Evolutionary conservation across 352 stramenopile species (phyloP), one percentile per base, ranked within the genome.

Genomic region (Globisporangium middletonii): DNA sequence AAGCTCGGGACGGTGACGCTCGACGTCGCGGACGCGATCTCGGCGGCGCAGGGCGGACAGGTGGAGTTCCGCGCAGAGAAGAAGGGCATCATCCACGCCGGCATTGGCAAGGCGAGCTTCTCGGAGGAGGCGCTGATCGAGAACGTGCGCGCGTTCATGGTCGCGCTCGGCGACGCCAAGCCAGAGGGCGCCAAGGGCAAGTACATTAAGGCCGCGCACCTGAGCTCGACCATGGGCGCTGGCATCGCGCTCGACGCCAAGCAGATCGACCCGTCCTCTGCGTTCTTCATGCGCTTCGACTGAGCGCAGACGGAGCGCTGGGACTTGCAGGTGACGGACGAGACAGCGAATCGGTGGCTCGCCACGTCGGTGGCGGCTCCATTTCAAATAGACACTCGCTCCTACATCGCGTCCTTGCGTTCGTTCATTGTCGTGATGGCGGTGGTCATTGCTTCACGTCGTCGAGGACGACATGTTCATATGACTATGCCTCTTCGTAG

Each of bases 1-100:
- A 99, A 99, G 86, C 73, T 98, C 16, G 95, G 95, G 27, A 99
- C 96, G 9, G 90, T 99, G 44, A 98, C 92, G 33, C 74, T 84
- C 60, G 90, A 98, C 38, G 86, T 97, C 19, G 78, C 72, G 45
- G 77, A 86, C 33, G 89, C 85, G 28, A 93, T 98, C 62, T 54
- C 68, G 4, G 85, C 85, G 27, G 85, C 85, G 19, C 81, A 88
- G 68, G 82, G 73, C 44, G 86, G 86, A 51, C 86, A 95, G 70
- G 84, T 94, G 37, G 86, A 94, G 67, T 95, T 95, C 71, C 86
- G 88, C 55, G 85, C 86, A 30, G 88, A 95, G 71, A 96, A 95
- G 72, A 95, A 94, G 64, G 84, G 84, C 50, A 92, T 96, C 61
- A 78, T 96, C 51, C 86, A 97, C 65, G 88, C 85, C 30, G 86